These are phyloP conservation scores for Venturia effusa DNA, from an alignment of 2,329 filamentous ascomycete genomes.

Conservation along the genomic window DNA sequence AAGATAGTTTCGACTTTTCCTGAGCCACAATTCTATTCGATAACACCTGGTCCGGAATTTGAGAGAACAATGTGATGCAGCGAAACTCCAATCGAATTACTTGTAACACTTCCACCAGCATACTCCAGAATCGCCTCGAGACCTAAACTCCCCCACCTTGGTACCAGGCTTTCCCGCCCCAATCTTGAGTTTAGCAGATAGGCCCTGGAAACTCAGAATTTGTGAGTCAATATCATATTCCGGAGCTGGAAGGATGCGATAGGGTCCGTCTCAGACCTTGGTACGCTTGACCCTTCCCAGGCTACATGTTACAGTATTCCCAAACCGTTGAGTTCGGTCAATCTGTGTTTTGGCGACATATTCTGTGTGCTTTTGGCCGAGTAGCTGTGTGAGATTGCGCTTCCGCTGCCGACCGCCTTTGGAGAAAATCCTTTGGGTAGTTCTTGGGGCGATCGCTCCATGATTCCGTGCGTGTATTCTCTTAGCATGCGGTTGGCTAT, in stretches of 20 bases:
- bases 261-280: slow-evolving; percentile 5
- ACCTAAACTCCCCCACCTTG: background rate
- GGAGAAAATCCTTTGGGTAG: too few relatives aligned
- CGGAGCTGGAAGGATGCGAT: slow-evolving; percentile 6
- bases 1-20: background rate
- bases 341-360: too few relatives aligned
- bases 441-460: too few relatives aligned
- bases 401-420: too few relatives aligned
- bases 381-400: too few relatives aligned
- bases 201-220: background rate
- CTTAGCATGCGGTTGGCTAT: too few relatives aligned
- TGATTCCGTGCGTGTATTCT: too few relatives aligned
- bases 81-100: slow-evolving; percentile 5
- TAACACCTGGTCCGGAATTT: background rate
- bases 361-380: too few relatives aligned
- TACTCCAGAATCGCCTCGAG: slow-evolving; percentile 6
- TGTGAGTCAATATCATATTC: background rate
- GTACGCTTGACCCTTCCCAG: background rate
- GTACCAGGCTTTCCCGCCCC: slow-evolving; percentile 5
- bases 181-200: background rate
- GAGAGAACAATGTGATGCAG: slow-evolving; percentile 6
- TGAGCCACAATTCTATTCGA: background rate
- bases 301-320: background rate
- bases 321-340: background rate
- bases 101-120: too few relatives aligned